phyloP scores from a whole-genome alignment of 306 rosid species.

The Arachis stenosperma region DNA sequence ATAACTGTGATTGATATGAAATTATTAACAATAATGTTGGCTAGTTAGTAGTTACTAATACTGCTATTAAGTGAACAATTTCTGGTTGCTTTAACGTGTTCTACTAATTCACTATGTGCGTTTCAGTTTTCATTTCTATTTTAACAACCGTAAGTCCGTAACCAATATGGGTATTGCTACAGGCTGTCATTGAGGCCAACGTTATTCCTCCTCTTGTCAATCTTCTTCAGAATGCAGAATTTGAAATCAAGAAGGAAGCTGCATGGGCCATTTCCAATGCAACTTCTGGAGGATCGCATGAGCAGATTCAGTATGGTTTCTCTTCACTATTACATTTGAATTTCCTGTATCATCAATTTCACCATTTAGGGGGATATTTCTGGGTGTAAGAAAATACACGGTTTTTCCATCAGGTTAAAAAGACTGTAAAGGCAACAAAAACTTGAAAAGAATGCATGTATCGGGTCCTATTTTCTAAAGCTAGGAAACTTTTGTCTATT shows the following conservation, averaged over 20 bases:
- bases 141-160: neutral
- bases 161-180: conserved; percentile 32
- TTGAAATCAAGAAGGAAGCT: conserved; percentile 79
- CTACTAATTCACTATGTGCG: neutral
- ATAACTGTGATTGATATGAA: conserved; percentile 4
- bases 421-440: neutral
- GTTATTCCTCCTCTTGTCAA: conserved; percentile 59
- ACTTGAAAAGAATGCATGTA: neutral
- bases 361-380: neutral
- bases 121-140: neutral
- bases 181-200: conserved; percentile 71
- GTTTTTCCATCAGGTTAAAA: neutral
- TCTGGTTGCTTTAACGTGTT: neutral
- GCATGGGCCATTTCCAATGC: conserved; percentile 81
- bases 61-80: neutral
- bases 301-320: conserved; percentile 66
- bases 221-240: conserved; percentile 67
- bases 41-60: no score
- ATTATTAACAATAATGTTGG: neutral
- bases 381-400: neutral
- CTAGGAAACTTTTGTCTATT: neutral
- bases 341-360: neutral
- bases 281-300: conserved; percentile 72
- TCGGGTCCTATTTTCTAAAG: neutral
- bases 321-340: neutral